phyloP scores from a whole-genome alignment of 2,329 filamentous ascomycete species.

The Aspergillus sp. region DNA sequence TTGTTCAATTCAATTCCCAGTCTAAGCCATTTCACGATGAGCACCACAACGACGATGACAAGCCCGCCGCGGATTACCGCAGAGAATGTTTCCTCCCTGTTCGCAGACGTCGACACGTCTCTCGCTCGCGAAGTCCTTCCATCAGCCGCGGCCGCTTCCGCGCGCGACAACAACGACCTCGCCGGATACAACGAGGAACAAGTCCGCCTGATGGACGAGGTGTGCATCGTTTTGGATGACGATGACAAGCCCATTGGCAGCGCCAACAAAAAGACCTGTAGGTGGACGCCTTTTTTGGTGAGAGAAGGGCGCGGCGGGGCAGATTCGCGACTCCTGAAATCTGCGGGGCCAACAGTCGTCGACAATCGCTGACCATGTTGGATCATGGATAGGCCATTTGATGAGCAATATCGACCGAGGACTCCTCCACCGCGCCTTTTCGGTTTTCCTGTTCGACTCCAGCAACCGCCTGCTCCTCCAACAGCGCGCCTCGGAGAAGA shows the following conservation, averaged over 20 bases:
- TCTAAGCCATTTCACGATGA: slow-evolving; percentile 18
- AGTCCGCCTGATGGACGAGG: slow-evolving; percentile 95
- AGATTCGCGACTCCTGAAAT: too few relatives aligned
- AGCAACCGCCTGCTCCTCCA: slow-evolving; percentile 88
- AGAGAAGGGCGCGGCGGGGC: too few relatives aligned
- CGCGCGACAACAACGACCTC: slow-evolving; percentile 57
- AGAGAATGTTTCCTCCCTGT: slow-evolving; percentile 75
- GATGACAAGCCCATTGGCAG: slow-evolving; percentile 89
- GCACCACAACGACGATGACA: slow-evolving; percentile 42
- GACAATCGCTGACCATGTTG: slow-evolving; percentile 6
- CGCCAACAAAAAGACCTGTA: slow-evolving; percentile 96
- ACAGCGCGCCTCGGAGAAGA: slow-evolving; percentile 92
- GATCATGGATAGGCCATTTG: slow-evolving; percentile 62
- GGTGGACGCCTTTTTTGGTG: too few relatives aligned
- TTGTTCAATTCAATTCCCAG: background rate
- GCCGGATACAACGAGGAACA: slow-evolving; percentile 95
- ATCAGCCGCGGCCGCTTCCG: slow-evolving; percentile 28
- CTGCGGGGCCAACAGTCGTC: slow-evolving; percentile 1
- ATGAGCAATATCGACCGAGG: slow-evolving; percentile 99
- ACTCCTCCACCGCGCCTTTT: slow-evolving; percentile 93
- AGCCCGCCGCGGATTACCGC: slow-evolving; percentile 62
- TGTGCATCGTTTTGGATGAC: slow-evolving; percentile 93
- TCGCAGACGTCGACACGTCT: slow-evolving; percentile 66
- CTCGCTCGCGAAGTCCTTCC: slow-evolving; percentile 44
- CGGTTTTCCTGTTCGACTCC: slow-evolving; percentile 93